These are phyloP conservation scores for Lolium perenne DNA, from an alignment of 176 grass and related monocot species.

Conservation along the genomic window DNA sequence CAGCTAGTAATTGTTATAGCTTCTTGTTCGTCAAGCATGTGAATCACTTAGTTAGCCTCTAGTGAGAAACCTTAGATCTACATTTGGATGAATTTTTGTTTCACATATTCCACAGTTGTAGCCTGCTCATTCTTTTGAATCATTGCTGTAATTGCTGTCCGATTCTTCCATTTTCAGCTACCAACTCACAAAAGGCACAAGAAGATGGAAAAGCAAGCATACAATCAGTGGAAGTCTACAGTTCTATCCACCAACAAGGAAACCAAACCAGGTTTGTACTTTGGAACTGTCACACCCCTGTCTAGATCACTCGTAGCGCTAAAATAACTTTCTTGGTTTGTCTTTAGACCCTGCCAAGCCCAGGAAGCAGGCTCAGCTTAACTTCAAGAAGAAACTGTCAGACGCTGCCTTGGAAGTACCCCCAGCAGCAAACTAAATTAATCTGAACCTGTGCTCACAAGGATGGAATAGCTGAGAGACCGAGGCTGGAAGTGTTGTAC, in stretches of 20 bases:
- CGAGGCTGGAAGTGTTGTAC: not conserved
- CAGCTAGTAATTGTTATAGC: not conserved
- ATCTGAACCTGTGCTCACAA: not conserved
- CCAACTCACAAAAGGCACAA: constrained; percentile 89
- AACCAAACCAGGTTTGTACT: constrained; percentile 59
- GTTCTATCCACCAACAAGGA: constrained; percentile 83
- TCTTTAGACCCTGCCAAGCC: constrained; percentile 55
- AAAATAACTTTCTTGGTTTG: not conserved
- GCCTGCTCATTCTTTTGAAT: not conserved
- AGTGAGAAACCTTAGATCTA: no score
- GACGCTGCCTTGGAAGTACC: constrained; percentile 47
- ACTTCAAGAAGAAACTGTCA: constrained; percentile 67
- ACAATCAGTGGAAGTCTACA: constrained; percentile 80
- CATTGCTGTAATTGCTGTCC: not conserved
- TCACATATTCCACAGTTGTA: not conserved
- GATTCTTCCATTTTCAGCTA: constrained; percentile 56
- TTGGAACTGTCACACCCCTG: not conserved
- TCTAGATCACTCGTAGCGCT: not conserved
- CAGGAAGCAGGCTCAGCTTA: constrained; percentile 73
- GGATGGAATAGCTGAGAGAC: not conserved
- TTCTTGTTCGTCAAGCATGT: not conserved
- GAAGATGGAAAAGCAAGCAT: constrained; percentile 75
- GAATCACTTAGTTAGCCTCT: no score
- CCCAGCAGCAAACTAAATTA: constrained; percentile 28
- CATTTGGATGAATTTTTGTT: not conserved